Percentiles rank a stretch among this genome's conserved stretches.
Evolutionary conservation across 257 asterid species (phyloP).

Genomic region (Cruciata laevipes): DNA sequence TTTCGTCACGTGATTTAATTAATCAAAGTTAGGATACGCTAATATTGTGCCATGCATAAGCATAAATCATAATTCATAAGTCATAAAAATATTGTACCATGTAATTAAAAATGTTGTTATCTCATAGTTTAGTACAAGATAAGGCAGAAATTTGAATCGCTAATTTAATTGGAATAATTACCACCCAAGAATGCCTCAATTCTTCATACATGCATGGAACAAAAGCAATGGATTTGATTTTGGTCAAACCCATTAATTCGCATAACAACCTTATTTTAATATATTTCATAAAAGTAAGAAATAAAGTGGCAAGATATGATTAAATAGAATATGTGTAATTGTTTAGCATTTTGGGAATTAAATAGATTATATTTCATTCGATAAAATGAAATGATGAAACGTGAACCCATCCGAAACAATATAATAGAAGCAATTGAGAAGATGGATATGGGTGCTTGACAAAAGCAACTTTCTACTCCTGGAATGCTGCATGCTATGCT

Average conservation of each 20-base stretch:
- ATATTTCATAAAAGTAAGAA: not conserved
- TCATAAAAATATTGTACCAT: no score
- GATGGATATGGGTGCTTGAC: not conserved
- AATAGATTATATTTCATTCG: not conserved
- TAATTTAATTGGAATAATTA: no score
- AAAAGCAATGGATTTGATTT: not conserved
- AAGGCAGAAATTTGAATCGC: no score
- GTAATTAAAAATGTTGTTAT: no score
- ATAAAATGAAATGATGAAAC: slow-evolving; percentile 6
- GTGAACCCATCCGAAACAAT: not conserved
- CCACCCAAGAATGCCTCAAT: not conserved
- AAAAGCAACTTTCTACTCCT: slow-evolving; percentile 9
- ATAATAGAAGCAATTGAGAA: not conserved
- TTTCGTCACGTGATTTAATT: no score
- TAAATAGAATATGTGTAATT: not conserved
- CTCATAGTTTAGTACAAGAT: no score
- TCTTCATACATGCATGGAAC: not conserved
- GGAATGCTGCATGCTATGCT: slow-evolving; percentile 12
- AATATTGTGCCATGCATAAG: no score
- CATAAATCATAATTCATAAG: no score
- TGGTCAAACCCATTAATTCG: not conserved
- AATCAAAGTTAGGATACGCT: no score
- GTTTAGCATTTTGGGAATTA: not conserved
- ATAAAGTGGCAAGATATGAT: not conserved
- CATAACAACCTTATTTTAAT: not conserved